Base-by-base conservation (phyloP, 768 basidiomycete genomes). In the Clavaria fumosa region DNA sequence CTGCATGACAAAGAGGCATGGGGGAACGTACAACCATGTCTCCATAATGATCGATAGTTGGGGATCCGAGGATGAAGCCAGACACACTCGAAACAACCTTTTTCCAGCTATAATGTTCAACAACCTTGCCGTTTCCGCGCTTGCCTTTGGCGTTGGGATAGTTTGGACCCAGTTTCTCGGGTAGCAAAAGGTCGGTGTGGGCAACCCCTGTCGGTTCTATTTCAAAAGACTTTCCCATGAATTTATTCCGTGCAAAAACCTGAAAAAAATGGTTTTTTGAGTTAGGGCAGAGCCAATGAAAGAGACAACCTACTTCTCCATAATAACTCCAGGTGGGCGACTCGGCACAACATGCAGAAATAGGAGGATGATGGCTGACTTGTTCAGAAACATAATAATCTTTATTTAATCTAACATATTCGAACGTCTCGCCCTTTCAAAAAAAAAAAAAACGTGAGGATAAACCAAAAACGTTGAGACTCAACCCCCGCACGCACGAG, bases 241-340 rank as follows among this genome's bases (percentile, higher is more conserved):
- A 95, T 58, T 78, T 93, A 54, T 90, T 91, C 56, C 93, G 88
- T 3, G 91, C 91, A 50, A 95, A 91, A 37, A 96, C 91, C 76
- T 89, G 39, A 17, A n/a, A 18, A 27, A n/a, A 19, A 23, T 30
- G 11, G 21, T 14, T 14, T 15, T 20, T 21, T 15, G 18, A 15
- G 12, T 5, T 7, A 4, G n/a, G n/a, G n/a, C n/a, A n/a, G n/a
- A n/a, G n/a, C n/a, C n/a, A 15, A 7, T 7, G 7, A 20, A 36
- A 19, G 28, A 9, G 31, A 6, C 11, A 22, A 45, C 56, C 10
- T 46, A 77, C 80, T 63, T 88, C 84, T 49, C 90, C 89, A 45
- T 70, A 95, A 55, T 95, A 96, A 41, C 75, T 71, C 89, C 89
- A 96, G 27, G 61, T 58, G 0, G 85, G 84, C 0, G 82, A 77